Conservation (phyloP, 345 rosid species). For the Brassica incana region DNA sequence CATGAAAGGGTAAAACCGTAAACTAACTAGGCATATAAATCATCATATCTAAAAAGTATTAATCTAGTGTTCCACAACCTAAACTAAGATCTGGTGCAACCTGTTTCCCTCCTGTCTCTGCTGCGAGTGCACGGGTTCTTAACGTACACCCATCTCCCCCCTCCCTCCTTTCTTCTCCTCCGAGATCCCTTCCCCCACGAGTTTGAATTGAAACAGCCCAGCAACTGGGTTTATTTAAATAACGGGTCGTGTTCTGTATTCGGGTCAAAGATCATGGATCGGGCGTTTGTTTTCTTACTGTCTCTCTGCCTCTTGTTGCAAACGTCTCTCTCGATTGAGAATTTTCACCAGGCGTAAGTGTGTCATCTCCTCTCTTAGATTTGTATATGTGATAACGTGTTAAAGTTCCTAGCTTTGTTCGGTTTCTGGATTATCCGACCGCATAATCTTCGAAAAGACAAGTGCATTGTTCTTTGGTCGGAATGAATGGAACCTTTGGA, state of each 20-base stretch:
- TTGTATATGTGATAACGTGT: background rate
- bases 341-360: conserved; percentile 80
- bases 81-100: conserved; percentile 17
- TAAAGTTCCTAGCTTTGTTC: background rate
- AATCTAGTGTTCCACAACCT: conserved; percentile 31
- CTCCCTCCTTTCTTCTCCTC: conserved; percentile 25
- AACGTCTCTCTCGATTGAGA: conserved; percentile 57
- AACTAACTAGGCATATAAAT: background rate
- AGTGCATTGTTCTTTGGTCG: background rate
- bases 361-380: conserved; percentile 4
- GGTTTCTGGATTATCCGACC: background rate
- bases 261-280: conserved; percentile 39
- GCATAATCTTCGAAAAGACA: background rate
- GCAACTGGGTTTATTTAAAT: conserved; percentile 24
- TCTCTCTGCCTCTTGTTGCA: conserved; percentile 49
- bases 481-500: background rate
- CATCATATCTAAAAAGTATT: background rate
- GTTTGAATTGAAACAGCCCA: conserved; percentile 24
- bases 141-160: conserved; percentile 47
- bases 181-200: conserved; percentile 5
- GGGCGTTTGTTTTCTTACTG: conserved; percentile 43
- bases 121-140: conserved; percentile 50
- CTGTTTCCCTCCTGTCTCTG: conserved; percentile 19
- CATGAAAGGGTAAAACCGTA: background rate
- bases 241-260: conserved; percentile 38